Base-by-base conservation (phyloP, 768 basidiomycete species). In the Amanita molliuscula region DNA sequence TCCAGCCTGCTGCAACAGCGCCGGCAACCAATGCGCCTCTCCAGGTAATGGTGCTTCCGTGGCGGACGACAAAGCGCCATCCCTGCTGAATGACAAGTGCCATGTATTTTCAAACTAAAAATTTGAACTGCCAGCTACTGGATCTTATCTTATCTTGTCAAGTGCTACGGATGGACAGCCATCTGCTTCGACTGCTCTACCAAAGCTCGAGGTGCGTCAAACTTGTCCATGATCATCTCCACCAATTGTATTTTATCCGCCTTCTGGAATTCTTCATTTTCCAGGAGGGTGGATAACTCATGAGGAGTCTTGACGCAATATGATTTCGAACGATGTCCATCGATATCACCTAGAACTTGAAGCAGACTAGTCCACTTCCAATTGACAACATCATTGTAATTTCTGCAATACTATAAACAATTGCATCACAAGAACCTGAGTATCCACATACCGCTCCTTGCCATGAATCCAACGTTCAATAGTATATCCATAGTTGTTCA, bases 401-500 rank as follows among this genome's bases (percentile, higher is more conserved):
- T 78, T 50, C 86, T 81, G 56, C 37, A 51, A 40, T 54, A 26
- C 35, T 23, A 23, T 20, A 52, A 37, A 31, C 29, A 44, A 10
- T 3, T 35, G 37, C 9, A 31, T 25, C 26, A 28, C 20, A 38
- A 5, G 33, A 10, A 20, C 2, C 42, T 5, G 25, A 33, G 45
- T 2, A 18, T 40, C 13, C 35, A 25, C 68, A 10, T 20, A 72
- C 80, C 78, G 69, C 20, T 73, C 58, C 65, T 70, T 74, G 16
- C 84, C 84, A 53, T 91, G 86, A 38, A 87, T 70, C 55, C 72
- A 76, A 15, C 85, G 77, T 69, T 98, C 94, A 47, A 98, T 91
- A 16, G 87, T 87, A 66, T 95, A 95, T 0, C 88, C 85, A 15
- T 68, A 71, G 62, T 89, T 90, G 63, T 89, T 89, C 44, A 90